Conservation (phyloP, 495 filamentous ascomycete genomes). For the Extremus antarcticus region DNA sequence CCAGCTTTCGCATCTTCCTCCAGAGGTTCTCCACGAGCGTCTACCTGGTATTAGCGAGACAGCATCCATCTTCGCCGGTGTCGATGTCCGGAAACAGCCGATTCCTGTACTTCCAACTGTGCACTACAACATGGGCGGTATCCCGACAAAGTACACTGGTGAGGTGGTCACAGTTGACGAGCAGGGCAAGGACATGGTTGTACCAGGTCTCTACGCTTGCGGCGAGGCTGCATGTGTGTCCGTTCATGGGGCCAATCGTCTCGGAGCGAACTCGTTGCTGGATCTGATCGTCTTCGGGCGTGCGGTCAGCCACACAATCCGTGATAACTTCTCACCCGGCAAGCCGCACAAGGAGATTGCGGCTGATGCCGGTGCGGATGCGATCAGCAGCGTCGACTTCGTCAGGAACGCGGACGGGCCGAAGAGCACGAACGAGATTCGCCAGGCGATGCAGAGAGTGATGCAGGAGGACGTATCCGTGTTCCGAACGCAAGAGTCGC, state of each 20-base stretch:
- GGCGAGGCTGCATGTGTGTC: conserved; percentile 97
- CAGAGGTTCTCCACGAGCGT: conserved; percentile 86
- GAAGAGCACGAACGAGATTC: conserved; percentile 74
- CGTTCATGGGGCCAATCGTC: conserved; percentile 96
- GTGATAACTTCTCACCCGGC: conserved; percentile 74
- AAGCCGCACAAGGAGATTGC: conserved; percentile 60
- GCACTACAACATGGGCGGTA: conserved; percentile 99
- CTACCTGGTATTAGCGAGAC: conserved; percentile 98
- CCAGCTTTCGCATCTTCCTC: conserved; percentile 84
- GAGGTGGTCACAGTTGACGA: conserved; percentile 83
- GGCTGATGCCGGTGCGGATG: conserved; percentile 74
- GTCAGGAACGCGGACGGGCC: conserved; percentile 70
- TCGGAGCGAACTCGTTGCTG: conserved; percentile 94
- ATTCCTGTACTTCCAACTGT: conserved; percentile 96
- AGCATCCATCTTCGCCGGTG: conserved; percentile 90
- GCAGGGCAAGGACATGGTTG: conserved; percentile 76
- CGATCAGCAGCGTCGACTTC: conserved; percentile 73
- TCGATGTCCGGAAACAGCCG: conserved; percentile 92
- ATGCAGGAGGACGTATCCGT: conserved; percentile 97
- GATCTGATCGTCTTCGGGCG: conserved; percentile 96
- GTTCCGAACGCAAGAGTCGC: conserved; percentile 85
- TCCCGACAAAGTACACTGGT: conserved; percentile 93
- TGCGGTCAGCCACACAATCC: conserved; percentile 90
- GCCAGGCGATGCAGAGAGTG: conserved; percentile 86
- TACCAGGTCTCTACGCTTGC: conserved; percentile 89